Conservation (phyloP, 768 basidiomycete genomes). For the Suillus subluteus region DNA sequence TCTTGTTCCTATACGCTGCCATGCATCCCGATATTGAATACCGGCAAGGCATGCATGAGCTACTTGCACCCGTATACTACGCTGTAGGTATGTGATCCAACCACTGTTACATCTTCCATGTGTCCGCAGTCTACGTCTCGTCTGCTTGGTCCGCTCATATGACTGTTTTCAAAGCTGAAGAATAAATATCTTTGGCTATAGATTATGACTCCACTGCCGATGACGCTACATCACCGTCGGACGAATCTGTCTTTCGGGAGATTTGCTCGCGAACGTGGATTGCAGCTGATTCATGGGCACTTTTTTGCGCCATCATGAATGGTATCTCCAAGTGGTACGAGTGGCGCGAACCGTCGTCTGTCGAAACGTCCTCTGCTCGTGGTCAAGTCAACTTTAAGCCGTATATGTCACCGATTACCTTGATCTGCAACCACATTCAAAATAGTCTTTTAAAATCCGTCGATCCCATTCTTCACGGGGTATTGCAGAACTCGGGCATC, state of each 20-base stretch:
- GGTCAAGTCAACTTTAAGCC: slow-evolving; percentile 54
- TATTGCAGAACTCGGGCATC: slow-evolving; percentile 78
- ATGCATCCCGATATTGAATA: slow-evolving; percentile 87
- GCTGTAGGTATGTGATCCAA: slow-evolving; percentile 41
- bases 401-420: slow-evolving; percentile 84
- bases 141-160: slow-evolving; percentile 21
- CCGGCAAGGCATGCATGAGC: slow-evolving; percentile 98
- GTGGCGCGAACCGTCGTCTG: slow-evolving; percentile 53
- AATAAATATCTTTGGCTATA: slow-evolving; percentile 37
- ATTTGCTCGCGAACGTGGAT: slow-evolving; percentile 70
- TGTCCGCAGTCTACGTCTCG: slow-evolving; percentile 13
- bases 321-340: slow-evolving; percentile 80
- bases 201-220: slow-evolving; percentile 77
- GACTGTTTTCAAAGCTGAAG: slow-evolving; percentile 28
- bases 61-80: slow-evolving; percentile 86
- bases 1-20: slow-evolving; percentile 83
- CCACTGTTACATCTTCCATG: slow-evolving; percentile 5
- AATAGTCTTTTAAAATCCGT: slow-evolving; percentile 68
- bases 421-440: slow-evolving; percentile 82
- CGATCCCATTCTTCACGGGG: slow-evolving; percentile 79
- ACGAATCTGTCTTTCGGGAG: slow-evolving; percentile 51
- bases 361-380: slow-evolving; percentile 35
- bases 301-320: slow-evolving; percentile 84
- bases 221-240: slow-evolving; percentile 32
- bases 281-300: slow-evolving; percentile 84